phyloP scores from a whole-genome alignment of 805 yeast genomes.

The Candida chauliodis region DNA sequence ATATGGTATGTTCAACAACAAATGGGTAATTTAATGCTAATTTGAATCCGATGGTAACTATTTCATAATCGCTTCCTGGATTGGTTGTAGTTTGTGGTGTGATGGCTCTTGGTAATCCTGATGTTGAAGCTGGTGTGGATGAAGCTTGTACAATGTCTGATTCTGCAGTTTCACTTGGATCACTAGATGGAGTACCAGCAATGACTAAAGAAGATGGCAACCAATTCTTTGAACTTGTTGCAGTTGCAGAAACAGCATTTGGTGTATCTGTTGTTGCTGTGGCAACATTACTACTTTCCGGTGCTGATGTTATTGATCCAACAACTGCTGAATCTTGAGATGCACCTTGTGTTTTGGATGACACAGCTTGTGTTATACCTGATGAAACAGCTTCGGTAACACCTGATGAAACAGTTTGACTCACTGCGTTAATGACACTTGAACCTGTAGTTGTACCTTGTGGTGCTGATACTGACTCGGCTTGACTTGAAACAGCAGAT shows the following conservation, averaged over 20 bases:
- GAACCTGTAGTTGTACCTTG: neutral
- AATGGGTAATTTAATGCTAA: slow-evolving; percentile 78
- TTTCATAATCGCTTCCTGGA: slow-evolving; percentile 43
- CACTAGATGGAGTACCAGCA: slow-evolving; percentile 16
- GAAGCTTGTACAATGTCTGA: slow-evolving; percentile 31
- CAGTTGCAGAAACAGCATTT: slow-evolving; percentile 8
- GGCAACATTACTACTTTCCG: slow-evolving; percentile 3
- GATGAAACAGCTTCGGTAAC: neutral
- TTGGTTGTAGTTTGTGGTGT: slow-evolving; percentile 57
- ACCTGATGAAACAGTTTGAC: neutral
- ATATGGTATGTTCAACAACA: slow-evolving; percentile 65
- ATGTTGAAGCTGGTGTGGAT: slow-evolving; percentile 28
- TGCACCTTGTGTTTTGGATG: neutral
- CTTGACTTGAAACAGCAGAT: neutral
- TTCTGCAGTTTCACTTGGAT: slow-evolving; percentile 24
- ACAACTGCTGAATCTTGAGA: neutral
- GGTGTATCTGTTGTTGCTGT: slow-evolving; percentile 9
- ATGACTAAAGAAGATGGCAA: slow-evolving; percentile 33
- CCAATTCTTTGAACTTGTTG: slow-evolving; percentile 23
- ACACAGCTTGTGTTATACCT: neutral
- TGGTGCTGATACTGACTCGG: neutral
- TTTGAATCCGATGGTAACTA: slow-evolving; percentile 76
- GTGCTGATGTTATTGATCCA: slow-evolving; percentile 7
- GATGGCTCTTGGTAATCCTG: slow-evolving; percentile 73
- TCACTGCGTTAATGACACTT: neutral